A percentile compares a stretch with the other conserved stretches of the same genome.
Conservation (phyloP, 805 yeast genomes). For the Candida odintsovae region DNA sequence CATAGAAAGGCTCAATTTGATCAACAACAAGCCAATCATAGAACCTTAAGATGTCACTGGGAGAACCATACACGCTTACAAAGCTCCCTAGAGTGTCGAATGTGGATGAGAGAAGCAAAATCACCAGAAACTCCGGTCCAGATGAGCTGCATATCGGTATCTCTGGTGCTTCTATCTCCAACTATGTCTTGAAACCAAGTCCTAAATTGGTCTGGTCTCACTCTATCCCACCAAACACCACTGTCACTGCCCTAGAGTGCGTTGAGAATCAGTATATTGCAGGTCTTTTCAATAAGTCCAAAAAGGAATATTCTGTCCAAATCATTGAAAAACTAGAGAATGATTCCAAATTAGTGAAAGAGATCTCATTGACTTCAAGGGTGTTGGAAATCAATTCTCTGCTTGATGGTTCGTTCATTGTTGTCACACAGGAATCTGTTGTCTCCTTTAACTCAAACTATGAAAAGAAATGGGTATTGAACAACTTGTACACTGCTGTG, state of each 20-base stretch:
- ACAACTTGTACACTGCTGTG: conserved; percentile 11
- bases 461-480: conserved; percentile 11
- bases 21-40: not conserved
- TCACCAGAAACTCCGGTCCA: conserved; percentile 9
- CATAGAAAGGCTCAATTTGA: not conserved
- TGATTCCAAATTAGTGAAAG: conserved; percentile 19
- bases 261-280: conserved; percentile 4
- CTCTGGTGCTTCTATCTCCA: conserved; percentile 24
- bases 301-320: conserved; percentile 14
- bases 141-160: conserved; percentile 22
- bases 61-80: conserved; percentile 18
- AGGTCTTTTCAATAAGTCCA: conserved; percentile 18
- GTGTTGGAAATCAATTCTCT: conserved; percentile 9
- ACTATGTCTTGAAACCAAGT: conserved; percentile 42
- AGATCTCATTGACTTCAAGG: conserved; percentile 8
- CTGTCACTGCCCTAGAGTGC: conserved; percentile 26
- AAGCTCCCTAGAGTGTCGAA: conserved; percentile 23
- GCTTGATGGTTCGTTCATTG: conserved; percentile 2
- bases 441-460: conserved; percentile 4
- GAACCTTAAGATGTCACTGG: conserved; percentile 16
- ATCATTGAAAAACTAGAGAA: conserved; percentile 16
- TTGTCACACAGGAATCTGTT: conserved; percentile 10
- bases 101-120: conserved; percentile 11
- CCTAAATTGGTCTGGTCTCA: conserved; percentile 49
- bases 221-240: conserved; percentile 40